phyloP scores from a whole-genome alignment of 78 protist species.

The Acrasis kona region DNA sequence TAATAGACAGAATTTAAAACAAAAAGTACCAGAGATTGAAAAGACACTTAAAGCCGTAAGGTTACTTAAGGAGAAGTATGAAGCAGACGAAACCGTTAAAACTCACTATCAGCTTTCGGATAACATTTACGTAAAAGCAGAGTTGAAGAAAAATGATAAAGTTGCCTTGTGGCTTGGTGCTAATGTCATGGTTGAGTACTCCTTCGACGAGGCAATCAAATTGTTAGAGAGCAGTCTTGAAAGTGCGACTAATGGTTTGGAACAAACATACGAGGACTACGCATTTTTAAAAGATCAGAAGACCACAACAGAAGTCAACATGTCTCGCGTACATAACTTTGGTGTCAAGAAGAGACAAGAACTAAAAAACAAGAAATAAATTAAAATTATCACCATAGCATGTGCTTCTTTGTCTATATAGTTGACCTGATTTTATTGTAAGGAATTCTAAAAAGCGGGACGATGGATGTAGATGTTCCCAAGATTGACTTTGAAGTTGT shows the following conservation, averaged over 20 bases:
- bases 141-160: neutral
- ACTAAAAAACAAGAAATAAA: neutral
- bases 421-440: too few species aligned
- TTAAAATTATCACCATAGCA: too few species aligned
- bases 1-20: neutral
- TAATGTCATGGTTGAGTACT: slow-evolving; percentile 35
- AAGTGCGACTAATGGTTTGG: neutral
- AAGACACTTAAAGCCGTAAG: slow-evolving; percentile 11
- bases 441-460: too few species aligned
- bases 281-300: slow-evolving; percentile 21
- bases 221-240: slow-evolving; percentile 11
- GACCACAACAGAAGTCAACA: slow-evolving; percentile 30
- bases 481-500: too few species aligned
- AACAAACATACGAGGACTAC: slow-evolving; percentile 18
- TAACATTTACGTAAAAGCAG: slow-evolving; percentile 16
- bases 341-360: neutral
- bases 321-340: slow-evolving; percentile 19
- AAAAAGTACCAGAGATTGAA: slow-evolving; percentile 31
- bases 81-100: neutral
- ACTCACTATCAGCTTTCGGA: slow-evolving; percentile 21
- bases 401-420: too few species aligned
- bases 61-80: slow-evolving; percentile 10
- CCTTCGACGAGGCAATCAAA: slow-evolving; percentile 34
- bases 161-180: slow-evolving; percentile 52
- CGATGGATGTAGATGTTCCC: too few species aligned